Evolutionary conservation across 2,329 filamentous ascomycete species (phyloP).

Genomic region (Lizonia empirigonia): DNA sequence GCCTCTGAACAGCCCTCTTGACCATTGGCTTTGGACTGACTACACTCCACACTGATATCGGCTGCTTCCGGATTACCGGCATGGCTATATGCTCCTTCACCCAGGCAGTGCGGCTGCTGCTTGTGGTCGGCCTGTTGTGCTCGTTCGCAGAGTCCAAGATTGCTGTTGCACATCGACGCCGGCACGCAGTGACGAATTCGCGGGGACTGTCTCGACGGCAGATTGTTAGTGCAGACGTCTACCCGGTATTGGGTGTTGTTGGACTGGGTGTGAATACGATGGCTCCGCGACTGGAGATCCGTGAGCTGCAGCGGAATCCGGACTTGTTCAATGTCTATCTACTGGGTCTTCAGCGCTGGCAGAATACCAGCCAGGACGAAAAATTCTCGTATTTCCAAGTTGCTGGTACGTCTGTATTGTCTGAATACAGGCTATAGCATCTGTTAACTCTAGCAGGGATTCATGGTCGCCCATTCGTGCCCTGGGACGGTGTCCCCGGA

Average conservation of each 20-base stretch:
- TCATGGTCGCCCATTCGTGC: constrained; percentile 71
- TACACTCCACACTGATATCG: neutral
- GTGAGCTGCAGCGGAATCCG: constrained; percentile 64
- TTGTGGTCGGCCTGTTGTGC: constrained; percentile 5
- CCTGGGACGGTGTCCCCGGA: constrained; percentile 60
- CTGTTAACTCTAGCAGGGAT: constrained; percentile 62
- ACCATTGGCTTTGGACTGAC: neutral
- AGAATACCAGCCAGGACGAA: constrained; percentile 66
- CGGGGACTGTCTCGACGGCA: constrained; percentile 4
- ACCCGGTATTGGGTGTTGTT: constrained; percentile 30
- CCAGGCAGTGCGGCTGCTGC: constrained; percentile 2
- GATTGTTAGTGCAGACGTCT: constrained; percentile 1
- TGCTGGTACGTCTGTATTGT: constrained; percentile 61
- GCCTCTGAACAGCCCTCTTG: neutral
- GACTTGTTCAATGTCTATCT: constrained; percentile 78
- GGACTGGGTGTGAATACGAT: constrained; percentile 28
- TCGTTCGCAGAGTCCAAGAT: constrained; percentile 1
- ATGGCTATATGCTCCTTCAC: neutral
- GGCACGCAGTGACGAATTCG: constrained; percentile 1
- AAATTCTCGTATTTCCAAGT: constrained; percentile 77
- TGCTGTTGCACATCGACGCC: constrained; percentile 2
- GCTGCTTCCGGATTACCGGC: neutral
- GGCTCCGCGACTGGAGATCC: constrained; percentile 67
- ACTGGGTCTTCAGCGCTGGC: constrained; percentile 72
- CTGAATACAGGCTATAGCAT: neutral